Evolutionary conservation across 352 stramenopile genomes (phyloP).

Genomic region (Vaucheria bursata): DNA sequence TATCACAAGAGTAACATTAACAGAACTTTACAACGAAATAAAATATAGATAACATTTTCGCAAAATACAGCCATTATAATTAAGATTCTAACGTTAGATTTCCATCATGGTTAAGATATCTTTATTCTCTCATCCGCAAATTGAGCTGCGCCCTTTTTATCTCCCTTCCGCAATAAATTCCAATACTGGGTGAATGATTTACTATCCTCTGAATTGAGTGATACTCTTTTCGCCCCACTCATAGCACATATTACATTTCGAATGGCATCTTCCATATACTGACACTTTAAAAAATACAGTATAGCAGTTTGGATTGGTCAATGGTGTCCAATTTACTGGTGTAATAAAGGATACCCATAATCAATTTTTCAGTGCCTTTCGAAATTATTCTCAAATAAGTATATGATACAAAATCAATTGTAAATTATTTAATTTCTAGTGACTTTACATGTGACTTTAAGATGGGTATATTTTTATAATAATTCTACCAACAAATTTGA

Average conservation of each 20-base stretch:
- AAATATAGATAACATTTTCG: no score
- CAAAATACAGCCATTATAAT: no score
- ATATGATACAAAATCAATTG: neutral
- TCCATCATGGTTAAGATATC: neutral
- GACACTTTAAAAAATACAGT: no score
- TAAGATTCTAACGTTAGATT: neutral
- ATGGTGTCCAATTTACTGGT: neutral
- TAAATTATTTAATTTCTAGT: no score
- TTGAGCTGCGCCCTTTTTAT: neutral
- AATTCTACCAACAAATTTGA: no score
- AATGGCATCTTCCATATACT: neutral
- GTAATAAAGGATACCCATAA: neutral
- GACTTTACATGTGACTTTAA: no score
- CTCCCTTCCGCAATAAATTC: neutral
- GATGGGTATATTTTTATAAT: no score
- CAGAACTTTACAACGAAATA: no score
- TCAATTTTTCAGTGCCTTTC: neutral
- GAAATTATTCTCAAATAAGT: neutral
- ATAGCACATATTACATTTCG: neutral
- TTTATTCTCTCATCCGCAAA: neutral
- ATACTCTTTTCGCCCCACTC: neutral
- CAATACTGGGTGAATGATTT: neutral
- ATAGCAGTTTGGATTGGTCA: neutral
- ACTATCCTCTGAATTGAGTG: neutral
- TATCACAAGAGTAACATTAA: no score